Percentiles rank a stretch among this genome's conserved stretches.
Conservation (phyloP, 2,329 filamentous ascomycete species). For the Exophiala oligosperma region DNA sequence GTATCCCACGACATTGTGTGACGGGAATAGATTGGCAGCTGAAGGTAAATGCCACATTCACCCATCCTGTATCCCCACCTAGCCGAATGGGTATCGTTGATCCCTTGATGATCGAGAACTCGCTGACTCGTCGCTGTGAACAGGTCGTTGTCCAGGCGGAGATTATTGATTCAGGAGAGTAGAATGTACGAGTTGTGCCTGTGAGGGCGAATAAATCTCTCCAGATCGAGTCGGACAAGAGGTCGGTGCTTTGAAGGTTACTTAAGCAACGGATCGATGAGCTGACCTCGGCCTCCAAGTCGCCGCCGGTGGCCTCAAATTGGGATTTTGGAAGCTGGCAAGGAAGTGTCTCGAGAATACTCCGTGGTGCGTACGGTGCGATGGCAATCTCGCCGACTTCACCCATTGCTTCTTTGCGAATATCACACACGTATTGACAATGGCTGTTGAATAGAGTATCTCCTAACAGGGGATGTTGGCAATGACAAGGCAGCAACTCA, state of each 20-base stretch:
- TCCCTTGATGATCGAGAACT: constrained; percentile 4
- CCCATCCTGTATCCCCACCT: constrained; percentile 14
- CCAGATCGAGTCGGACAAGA: constrained; percentile 25
- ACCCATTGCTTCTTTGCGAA: no score
- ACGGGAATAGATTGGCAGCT: constrained; percentile 3
- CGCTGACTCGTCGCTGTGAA: not conserved
- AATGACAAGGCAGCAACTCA: no score
- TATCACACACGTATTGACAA: no score
- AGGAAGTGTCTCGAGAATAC: constrained; percentile 13
- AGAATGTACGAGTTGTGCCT: constrained; percentile 30
- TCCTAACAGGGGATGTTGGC: no score
- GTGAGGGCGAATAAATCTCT: constrained; percentile 32
- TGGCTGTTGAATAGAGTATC: no score
- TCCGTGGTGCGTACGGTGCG: no score
- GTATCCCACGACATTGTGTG: constrained; percentile 10
- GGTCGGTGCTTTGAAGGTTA: not conserved
- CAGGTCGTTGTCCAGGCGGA: constrained; percentile 25
- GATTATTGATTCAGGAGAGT: constrained; percentile 22
- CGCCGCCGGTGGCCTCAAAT: constrained; percentile 1
- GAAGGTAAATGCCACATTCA: constrained; percentile 17
- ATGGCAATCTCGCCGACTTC: no score
- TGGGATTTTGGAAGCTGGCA: constrained; percentile 8
- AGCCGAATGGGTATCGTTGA: constrained; percentile 7
- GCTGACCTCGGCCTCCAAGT: constrained; percentile 10
- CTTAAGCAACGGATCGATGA: constrained; percentile 3